Evolutionary conservation across 1,284 basidiomycete genomes (phyloP).

Genomic region (Rhodotorula sp.): DNA sequence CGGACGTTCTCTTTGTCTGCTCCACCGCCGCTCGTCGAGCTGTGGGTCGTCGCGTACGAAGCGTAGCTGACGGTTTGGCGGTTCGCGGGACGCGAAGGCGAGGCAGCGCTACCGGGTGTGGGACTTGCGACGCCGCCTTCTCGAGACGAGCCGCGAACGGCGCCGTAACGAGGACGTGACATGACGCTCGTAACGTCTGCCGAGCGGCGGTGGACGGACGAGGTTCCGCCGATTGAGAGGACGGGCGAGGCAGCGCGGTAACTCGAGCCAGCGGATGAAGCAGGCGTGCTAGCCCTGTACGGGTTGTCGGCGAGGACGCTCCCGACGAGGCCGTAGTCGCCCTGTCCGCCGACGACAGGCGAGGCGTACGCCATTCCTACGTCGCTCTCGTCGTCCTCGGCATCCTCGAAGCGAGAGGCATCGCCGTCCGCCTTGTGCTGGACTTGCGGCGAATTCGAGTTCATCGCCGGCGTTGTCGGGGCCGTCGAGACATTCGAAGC

Average conservation of each 20-base stretch:
- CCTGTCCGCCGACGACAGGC: neutral
- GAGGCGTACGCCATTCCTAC: constrained; percentile 37
- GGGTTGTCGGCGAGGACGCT: constrained; percentile 33
- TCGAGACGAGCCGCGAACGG: constrained; percentile 31
- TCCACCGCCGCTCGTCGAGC: neutral
- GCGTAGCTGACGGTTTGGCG: constrained; percentile 3
- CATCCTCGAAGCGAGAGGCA: constrained; percentile 57
- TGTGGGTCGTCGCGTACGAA: neutral
- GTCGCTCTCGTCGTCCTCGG: constrained; percentile 56
- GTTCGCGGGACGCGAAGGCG: constrained; percentile 1
- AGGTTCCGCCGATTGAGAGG: constrained; percentile 11
- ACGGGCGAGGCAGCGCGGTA: constrained; percentile 25
- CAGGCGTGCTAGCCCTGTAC: constrained; percentile 21
- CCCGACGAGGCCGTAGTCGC: constrained; percentile 7
- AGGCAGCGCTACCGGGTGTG: neutral
- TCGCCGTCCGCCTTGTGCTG: constrained; percentile 32
- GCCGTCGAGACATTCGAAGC: constrained; percentile 14
- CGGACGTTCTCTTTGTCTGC: constrained; percentile 43
- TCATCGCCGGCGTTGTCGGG: constrained; percentile 19
- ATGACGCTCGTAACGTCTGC: constrained; percentile 14
- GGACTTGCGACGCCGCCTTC: neutral
- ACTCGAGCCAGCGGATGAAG: constrained; percentile 9
- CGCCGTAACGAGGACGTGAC: neutral
- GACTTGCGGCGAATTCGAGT: neutral
- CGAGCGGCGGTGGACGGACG: constrained; percentile 20